phyloP scores from a whole-genome alignment of 2,329 filamentous ascomycete genomes.

The Escovopsis sp. region DNA sequence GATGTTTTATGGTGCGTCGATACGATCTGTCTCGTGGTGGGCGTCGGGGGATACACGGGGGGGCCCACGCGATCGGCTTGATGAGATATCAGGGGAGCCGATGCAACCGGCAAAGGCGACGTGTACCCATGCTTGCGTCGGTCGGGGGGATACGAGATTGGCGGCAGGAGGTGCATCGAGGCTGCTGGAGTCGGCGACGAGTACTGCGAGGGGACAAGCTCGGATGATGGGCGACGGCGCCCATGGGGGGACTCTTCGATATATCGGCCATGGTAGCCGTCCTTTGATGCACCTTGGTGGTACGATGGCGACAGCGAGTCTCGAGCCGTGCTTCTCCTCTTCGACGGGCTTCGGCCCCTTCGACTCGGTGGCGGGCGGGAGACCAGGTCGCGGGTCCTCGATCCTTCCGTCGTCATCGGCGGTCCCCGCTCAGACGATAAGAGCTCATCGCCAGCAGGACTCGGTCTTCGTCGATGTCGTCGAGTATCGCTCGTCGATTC shows the following conservation, averaged over 20 bases:
- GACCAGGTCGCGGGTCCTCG: slow-evolving; percentile 2
- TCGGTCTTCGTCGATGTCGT: slow-evolving; percentile 1
- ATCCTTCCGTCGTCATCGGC: not conserved
- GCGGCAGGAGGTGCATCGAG: not conserved
- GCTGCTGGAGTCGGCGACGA: not conserved
- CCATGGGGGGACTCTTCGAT: slow-evolving; percentile 1
- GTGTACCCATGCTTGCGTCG: not conserved
- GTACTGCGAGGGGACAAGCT: not conserved
- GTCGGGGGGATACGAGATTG: not conserved
- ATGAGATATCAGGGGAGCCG: not conserved
- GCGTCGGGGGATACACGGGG: not conserved
- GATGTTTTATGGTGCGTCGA: slow-evolving; percentile 8
- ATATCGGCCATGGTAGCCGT: not conserved
- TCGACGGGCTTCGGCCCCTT: slow-evolving; percentile 2
- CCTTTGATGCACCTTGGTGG: slow-evolving; percentile 1
- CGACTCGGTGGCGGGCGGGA: slow-evolving; percentile 1
- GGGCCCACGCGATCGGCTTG: not conserved
- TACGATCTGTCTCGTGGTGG: slow-evolving; percentile 4
- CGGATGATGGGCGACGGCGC: slow-evolving; percentile 5
- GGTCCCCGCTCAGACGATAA: slow-evolving; percentile 1
- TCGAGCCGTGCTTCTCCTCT: slow-evolving; percentile 2
- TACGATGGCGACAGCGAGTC: slow-evolving; percentile 4
- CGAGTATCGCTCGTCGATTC: slow-evolving; percentile 1
- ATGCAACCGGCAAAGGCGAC: not conserved
- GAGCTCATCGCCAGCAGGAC: not conserved